Conservation (phyloP, 495 filamentous ascomycete species). For the Xylaria curta region DNA sequence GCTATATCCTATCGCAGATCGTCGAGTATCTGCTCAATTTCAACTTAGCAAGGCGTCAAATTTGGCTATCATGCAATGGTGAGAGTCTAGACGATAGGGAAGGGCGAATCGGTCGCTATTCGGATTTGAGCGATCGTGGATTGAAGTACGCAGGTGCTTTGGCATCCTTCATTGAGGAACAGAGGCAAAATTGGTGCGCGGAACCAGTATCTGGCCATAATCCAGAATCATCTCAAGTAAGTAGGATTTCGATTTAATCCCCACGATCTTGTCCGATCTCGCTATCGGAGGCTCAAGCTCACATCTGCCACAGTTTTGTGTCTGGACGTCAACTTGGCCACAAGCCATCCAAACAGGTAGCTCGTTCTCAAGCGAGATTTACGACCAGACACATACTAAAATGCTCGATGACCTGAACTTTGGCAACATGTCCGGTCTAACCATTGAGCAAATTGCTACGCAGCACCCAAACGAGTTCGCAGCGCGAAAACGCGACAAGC, state of each 20-base stretch:
- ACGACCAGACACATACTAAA: conserved; percentile 82
- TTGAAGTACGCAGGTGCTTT: conserved; percentile 65
- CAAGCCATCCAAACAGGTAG: conserved; percentile 72
- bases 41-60: conserved; percentile 80
- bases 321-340: conserved; percentile 86
- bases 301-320: conserved; percentile 67
- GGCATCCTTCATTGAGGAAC: conserved; percentile 62
- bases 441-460: conserved; percentile 73
- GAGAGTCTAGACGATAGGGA: conserved; percentile 70
- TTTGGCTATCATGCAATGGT: conserved; percentile 86
- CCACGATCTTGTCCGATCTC: conserved; percentile 48
- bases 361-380: conserved; percentile 76
- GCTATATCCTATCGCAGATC: conserved; percentile 78
- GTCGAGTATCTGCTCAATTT: conserved; percentile 86
- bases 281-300: neutral
- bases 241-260: conserved; percentile 36
- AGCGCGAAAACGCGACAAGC: conserved; percentile 68
- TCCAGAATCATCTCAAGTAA: conserved; percentile 10
- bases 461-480: conserved; percentile 70
- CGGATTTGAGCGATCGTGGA: conserved; percentile 68
- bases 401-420: conserved; percentile 87
- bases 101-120: conserved; percentile 75
- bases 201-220: conserved; percentile 18
- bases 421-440: conserved; percentile 79
- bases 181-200: conserved; percentile 9